phyloP scores from a whole-genome alignment of 192 early-diverging fungal species.

The Linnemannia hyalina region DNA sequence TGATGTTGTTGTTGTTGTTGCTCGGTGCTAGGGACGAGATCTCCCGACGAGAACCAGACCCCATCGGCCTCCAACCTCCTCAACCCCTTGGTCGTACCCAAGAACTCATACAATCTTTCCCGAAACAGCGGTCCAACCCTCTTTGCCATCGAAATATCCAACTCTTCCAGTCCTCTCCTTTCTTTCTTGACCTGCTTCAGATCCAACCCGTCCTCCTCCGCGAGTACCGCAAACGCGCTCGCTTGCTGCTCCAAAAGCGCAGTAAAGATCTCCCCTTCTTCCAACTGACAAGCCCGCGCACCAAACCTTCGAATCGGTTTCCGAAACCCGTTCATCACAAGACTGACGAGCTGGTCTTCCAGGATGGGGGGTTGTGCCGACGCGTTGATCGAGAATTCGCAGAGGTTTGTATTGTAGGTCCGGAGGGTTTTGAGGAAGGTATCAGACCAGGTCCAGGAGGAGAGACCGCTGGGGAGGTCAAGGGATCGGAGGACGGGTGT shows the following conservation, averaged over 20 bases:
- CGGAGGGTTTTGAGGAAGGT: background rate
- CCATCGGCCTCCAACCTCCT: constrained; percentile 28
- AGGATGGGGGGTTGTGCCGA: background rate
- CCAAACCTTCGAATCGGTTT: constrained; percentile 20
- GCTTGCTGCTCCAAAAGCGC: background rate
- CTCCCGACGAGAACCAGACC: constrained; percentile 27
- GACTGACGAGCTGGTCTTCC: constrained; percentile 11
- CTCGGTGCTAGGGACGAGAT: background rate
- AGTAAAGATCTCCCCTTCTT: background rate
- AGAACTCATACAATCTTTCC: constrained; percentile 11
- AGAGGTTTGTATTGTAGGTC: constrained; percentile 1
- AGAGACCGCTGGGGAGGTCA: constrained; percentile 26
- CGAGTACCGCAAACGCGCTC: background rate
- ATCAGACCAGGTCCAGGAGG: constrained; percentile 7
- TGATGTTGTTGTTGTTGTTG: background rate
- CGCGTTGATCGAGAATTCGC: constrained; percentile 26
- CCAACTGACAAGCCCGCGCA: constrained; percentile 26
- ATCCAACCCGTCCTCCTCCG: background rate
- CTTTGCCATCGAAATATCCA: constrained; percentile 38
- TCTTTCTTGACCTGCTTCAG: background rate
- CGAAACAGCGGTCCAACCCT: constrained; percentile 3
- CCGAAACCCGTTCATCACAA: background rate
- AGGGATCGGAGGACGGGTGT: constrained; percentile 23
- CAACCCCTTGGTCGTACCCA: constrained; percentile 1
- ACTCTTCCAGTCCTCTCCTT: constrained; percentile 13